phyloP scores from a whole-genome alignment of 2,329 filamentous ascomycete species.

The Xylariomycetidae sp. region DNA sequence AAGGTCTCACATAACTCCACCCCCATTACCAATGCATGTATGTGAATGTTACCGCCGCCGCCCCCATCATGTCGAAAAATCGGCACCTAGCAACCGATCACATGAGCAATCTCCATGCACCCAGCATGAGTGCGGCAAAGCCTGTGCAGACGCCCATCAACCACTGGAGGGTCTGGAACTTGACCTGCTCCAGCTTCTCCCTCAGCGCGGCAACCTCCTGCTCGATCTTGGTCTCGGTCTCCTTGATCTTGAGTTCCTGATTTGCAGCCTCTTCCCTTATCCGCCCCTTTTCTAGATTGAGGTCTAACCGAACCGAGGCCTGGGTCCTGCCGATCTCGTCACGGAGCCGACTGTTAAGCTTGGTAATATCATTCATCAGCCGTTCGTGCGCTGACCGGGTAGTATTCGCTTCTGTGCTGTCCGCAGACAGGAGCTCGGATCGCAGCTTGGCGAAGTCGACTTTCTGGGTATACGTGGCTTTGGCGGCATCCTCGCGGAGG shows the following conservation, averaged over 20 bases:
- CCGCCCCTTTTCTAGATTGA: constrained; percentile 94
- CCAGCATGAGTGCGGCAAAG: constrained; percentile 61
- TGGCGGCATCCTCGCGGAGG: constrained; percentile 84
- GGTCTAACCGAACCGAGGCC: constrained; percentile 83
- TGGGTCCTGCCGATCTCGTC: constrained; percentile 95
- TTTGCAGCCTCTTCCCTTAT: constrained; percentile 95
- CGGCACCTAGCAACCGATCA: constrained; percentile 23
- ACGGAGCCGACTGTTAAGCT: constrained; percentile 80
- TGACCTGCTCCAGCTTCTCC: constrained; percentile 93
- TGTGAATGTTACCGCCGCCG: too few species aligned
- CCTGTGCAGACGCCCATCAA: constrained; percentile 79
- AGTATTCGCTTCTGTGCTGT: constrained; percentile 84
- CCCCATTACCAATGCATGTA: too few species aligned
- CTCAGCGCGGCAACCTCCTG: constrained; percentile 88
- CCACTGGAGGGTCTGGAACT: constrained; percentile 98
- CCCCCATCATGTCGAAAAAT: background rate
- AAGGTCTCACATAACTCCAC: too few species aligned
- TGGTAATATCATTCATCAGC: constrained; percentile 89
- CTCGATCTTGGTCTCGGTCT: constrained; percentile 97
- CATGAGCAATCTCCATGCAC: constrained; percentile 68
- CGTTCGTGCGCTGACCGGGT: constrained; percentile 89
- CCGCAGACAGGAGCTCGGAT: constrained; percentile 85
- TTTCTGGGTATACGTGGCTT: constrained; percentile 78
- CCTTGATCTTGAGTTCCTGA: constrained; percentile 97
- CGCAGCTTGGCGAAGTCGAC: constrained; percentile 97